phyloP scores from a whole-genome alignment of 768 basidiomycete species.

The Boletus huronensis region DNA sequence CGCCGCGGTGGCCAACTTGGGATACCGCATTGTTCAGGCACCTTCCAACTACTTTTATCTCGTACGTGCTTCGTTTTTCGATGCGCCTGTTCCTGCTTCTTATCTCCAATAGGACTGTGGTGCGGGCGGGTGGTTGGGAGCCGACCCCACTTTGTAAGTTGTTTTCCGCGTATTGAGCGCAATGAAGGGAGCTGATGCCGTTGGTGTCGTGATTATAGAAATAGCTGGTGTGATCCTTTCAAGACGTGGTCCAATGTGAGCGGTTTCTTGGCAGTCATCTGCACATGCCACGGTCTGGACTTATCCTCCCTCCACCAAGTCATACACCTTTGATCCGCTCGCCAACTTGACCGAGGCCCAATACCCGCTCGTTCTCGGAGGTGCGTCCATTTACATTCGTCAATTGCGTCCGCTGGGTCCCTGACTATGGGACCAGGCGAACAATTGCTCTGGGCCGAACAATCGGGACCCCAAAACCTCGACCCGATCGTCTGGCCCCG shows the following conservation, averaged over 20 bases:
- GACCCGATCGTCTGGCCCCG: conserved; percentile 39
- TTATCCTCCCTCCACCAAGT: conserved; percentile 28
- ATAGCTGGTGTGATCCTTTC: conserved; percentile 50
- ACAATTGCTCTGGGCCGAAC: conserved; percentile 45
- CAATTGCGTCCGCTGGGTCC: background rate
- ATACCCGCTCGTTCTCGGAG: conserved; percentile 38
- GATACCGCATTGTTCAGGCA: conserved; percentile 45
- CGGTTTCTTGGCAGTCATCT: background rate
- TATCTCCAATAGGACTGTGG: conserved; percentile 40
- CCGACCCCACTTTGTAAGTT: conserved; percentile 30
- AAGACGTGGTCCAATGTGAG: conserved; percentile 49
- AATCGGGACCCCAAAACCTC: conserved; percentile 42
- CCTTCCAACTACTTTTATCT: conserved; percentile 55
- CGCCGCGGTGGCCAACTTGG: conserved; percentile 35
- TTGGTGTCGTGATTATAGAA: conserved; percentile 19
- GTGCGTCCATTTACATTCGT: conserved; percentile 11
- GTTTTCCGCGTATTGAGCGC: background rate
- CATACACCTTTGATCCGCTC: conserved; percentile 51
- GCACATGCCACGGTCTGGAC: background rate
- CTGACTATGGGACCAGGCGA: conserved; percentile 25
- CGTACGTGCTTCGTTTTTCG: conserved; percentile 9
- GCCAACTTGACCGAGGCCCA: conserved; percentile 38
- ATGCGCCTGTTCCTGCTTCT: background rate
- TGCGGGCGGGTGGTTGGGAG: conserved; percentile 45
- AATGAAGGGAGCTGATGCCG: background rate